These are phyloP conservation scores for Avena atlantica DNA, from an alignment of 176 grass and related monocot genomes.

Conservation along the genomic window DNA sequence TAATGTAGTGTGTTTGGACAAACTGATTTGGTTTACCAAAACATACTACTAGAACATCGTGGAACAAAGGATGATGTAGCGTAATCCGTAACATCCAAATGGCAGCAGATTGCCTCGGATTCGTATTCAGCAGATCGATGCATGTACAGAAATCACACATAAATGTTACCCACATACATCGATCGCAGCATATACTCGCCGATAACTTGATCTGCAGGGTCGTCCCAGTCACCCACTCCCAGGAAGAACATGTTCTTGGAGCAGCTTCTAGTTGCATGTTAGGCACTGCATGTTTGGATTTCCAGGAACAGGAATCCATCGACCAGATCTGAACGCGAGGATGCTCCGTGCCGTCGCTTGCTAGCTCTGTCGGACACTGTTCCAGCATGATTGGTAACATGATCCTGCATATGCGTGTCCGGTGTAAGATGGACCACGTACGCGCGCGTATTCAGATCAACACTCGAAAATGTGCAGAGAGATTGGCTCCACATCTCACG, in stretches of 20 bases:
- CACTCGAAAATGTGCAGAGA: no score
- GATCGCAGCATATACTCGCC: no score
- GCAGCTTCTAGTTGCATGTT: not conserved
- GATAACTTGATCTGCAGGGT: not conserved
- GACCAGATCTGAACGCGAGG: slow-evolving; percentile 26
- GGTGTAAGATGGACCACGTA: no score
- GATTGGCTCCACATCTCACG: no score
- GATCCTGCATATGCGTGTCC: not conserved
- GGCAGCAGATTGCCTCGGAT: not conserved
- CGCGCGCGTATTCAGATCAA: no score
- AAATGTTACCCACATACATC: no score
- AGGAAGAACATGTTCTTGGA: not conserved
- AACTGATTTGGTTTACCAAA: no score
- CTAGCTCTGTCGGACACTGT: not conserved
- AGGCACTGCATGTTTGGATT: not conserved
- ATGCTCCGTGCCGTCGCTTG: not conserved
- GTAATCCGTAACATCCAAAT: not conserved
- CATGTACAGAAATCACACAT: not conserved
- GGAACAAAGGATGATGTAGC: not conserved
- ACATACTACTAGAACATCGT: no score
- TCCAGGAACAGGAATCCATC: not conserved
- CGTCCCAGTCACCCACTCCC: not conserved
- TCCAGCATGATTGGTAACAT: not conserved
- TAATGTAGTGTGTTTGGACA: no score
- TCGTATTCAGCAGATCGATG: not conserved